Base-by-base conservation (phyloP, 2,329 filamentous ascomycete genomes). In the Didymellaceae sp. region DNA sequence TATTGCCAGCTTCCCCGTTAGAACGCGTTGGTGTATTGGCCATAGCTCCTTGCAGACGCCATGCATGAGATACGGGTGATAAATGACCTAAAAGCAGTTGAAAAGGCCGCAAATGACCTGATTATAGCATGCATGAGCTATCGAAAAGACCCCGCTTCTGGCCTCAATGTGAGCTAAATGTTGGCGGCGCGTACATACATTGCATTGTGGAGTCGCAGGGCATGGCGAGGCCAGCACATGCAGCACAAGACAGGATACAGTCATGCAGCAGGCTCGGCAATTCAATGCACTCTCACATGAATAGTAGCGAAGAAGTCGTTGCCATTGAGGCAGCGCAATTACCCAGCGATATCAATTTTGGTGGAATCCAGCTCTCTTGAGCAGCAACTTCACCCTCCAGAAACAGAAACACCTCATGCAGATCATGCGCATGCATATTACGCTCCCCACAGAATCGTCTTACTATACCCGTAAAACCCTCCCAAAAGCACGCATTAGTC, bases 101-200 rank as follows among this genome's bases (percentile, higher is more conserved):
- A 44, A 68, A 65, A 60, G 61, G 37, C 61, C 58, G 58, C 58
- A 67, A 71, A 69, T 69, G 57, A 40, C 35, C 60, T 58, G 41
- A 60, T 55, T 58, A 38, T 53, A 58, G 60, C 39, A 55, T 67
- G 57, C 58, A 60, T 33, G 34, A 33, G 44, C 52, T 66, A 65
- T 66, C 52, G 59, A 57, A 67, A 55, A 45, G n/a, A 56, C 58
- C 62, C 65, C 66, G 60, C 65, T 69, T 66, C 47, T 10, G 58
- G 64, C 44, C 32, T 18, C 17, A 71, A 67, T 68, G 61, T 47
- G 38, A 55, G 61, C 52, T 68, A 72, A 72, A 70, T 72, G 54
- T 58, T 55, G 50, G 42, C 43, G 24, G 34, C 50, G 34, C 52
- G 18, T 46, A 31, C 44, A 33, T 24, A 61, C 52, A 54, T 62